These are phyloP conservation scores for Monosporascus ibericus DNA, from an alignment of 2,329 filamentous ascomycete species.

Conservation along the genomic window DNA sequence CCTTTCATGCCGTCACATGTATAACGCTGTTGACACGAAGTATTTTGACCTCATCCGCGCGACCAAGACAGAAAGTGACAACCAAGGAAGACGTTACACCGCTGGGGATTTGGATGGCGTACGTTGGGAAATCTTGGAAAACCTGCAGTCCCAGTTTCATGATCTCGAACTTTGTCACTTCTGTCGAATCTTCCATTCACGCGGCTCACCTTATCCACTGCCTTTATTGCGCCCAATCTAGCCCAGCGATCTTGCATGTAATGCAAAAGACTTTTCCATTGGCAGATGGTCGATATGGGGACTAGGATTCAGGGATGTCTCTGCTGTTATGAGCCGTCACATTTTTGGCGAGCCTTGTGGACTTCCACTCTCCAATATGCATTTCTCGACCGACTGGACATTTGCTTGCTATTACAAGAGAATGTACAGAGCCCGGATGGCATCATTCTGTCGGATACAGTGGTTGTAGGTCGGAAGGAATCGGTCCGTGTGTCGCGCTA, in stretches of 20 bases:
- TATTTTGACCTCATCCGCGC: conserved; percentile 1
- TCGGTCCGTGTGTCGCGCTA: too few species aligned
- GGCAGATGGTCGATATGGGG: conserved; percentile 6
- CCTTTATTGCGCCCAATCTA: conserved; percentile 1
- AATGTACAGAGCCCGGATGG: conserved; percentile 4
- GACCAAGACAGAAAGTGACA: not conserved
- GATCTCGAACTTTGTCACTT: conserved; percentile 6
- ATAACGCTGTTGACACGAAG: not conserved
- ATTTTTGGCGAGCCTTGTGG: not conserved
- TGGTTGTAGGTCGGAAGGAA: too few species aligned
- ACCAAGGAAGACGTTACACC: conserved; percentile 1
- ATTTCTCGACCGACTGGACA: conserved; percentile 7
- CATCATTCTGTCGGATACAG: too few species aligned
- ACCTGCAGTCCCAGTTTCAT: conserved; percentile 1
- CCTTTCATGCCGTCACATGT: conserved; percentile 1
- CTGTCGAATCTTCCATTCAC: conserved; percentile 8
- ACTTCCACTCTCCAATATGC: conserved; percentile 2
- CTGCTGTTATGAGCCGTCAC: conserved; percentile 4
- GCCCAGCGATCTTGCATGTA: not conserved
- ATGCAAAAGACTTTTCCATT: conserved; percentile 5
- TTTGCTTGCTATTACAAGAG: conserved; percentile 5
- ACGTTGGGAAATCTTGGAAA: conserved; percentile 5
- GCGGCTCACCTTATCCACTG: not conserved
- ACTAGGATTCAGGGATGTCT: conserved; percentile 6
- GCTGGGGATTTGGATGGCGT: not conserved